phyloP scores from a whole-genome alignment of 2,329 filamentous ascomycete species.

The Chaetoscypha palmicola region DNA sequence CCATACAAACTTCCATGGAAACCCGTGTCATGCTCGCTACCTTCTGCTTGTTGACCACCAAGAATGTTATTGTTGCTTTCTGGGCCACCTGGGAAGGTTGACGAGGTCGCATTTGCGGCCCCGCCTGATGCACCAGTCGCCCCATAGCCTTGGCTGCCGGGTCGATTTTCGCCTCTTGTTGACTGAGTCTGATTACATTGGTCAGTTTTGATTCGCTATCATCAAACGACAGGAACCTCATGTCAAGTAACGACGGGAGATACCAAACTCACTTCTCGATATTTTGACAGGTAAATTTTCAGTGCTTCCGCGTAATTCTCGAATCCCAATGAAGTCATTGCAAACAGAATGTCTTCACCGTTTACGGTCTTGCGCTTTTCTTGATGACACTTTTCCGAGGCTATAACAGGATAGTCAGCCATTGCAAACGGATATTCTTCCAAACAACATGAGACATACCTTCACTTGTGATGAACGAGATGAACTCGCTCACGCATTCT shows the following conservation, averaged over 20 bases:
- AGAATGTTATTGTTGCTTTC: slow-evolving; percentile 31
- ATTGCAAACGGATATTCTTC: slow-evolving; percentile 9
- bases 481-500: slow-evolving; percentile 99
- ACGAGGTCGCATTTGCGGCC: slow-evolving; percentile 26
- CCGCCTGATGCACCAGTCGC: slow-evolving; percentile 35
- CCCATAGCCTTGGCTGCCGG: slow-evolving; percentile 47
- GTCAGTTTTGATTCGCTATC: slow-evolving; percentile 22
- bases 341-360: slow-evolving; percentile 95
- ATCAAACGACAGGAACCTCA: slow-evolving; percentile 4
- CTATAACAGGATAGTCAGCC: slow-evolving; percentile 42
- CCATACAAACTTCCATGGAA: slow-evolving; percentile 37
- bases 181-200: slow-evolving; percentile 61
- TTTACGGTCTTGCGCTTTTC: slow-evolving; percentile 99
- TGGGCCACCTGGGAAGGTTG: slow-evolving; percentile 26
- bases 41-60: slow-evolving; percentile 28
- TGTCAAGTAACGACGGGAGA: slow-evolving; percentile 5
- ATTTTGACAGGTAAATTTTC: slow-evolving; percentile 96
- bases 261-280: slow-evolving; percentile 75
- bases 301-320: slow-evolving; percentile 98
- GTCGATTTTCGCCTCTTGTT: slow-evolving; percentile 55
- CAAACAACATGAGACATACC: slow-evolving; percentile 49
- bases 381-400: slow-evolving; percentile 98
- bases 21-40: slow-evolving; percentile 29
- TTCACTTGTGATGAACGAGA: slow-evolving; percentile 99
- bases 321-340: slow-evolving; percentile 97